Evolutionary conservation across 148 eudicot genomes (phyloP).

Genomic region (Arbutus unedo): DNA sequence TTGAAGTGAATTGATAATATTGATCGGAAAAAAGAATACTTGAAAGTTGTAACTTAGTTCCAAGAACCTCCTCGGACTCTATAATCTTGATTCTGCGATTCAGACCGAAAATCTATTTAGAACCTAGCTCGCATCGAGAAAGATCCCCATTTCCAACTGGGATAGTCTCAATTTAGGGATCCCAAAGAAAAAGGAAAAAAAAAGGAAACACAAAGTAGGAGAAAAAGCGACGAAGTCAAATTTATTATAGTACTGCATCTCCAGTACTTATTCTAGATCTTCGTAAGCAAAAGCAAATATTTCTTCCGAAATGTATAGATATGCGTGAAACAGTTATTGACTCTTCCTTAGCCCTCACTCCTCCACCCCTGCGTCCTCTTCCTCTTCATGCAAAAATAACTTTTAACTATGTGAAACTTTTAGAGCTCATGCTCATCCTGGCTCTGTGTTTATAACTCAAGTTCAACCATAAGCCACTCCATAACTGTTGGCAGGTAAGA

Average conservation of each 20-base stretch:
- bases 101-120: neutral
- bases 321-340: neutral
- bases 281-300: neutral
- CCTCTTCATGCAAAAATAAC: neutral
- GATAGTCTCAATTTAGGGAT: neutral
- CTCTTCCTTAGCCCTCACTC: neutral
- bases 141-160: neutral
- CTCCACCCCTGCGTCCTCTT: neutral
- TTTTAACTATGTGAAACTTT: neutral
- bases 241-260: neutral
- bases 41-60: neutral
- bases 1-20: neutral
- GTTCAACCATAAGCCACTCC: constrained; percentile 2
- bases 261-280: neutral
- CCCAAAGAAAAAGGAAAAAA: neutral
- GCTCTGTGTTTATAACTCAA: neutral
- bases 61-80: neutral
- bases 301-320: neutral
- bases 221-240: neutral
- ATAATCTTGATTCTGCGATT: neutral
- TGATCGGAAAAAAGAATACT: neutral
- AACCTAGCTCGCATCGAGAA: neutral
- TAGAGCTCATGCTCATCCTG: neutral
- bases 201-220: neutral
- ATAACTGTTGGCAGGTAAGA: constrained; percentile 58